These are phyloP conservation scores for Thinopyrum elongatum DNA, from an alignment of 176 grass and related monocot species.

Conservation along the genomic window DNA sequence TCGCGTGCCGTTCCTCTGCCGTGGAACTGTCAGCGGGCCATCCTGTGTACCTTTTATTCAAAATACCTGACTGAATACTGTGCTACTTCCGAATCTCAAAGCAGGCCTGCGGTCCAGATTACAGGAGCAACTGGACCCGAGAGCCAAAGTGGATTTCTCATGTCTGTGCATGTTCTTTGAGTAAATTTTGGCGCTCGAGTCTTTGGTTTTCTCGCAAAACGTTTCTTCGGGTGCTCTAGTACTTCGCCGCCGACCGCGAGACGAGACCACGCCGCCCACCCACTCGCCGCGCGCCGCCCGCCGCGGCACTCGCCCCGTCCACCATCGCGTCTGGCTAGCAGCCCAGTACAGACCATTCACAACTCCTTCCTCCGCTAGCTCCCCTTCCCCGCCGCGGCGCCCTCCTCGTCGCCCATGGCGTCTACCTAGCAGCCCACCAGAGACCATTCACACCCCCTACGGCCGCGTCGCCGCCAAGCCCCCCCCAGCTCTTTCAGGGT, in stretches of 20 bases:
- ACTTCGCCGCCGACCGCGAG: neutral
- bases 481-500: neutral
- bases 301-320: neutral
- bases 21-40: no score
- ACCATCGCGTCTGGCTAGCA: neutral
- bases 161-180: no score
- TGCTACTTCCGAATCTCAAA: no score
- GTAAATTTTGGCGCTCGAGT: no score
- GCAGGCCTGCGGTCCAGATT: no score
- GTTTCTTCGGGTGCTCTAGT: neutral
- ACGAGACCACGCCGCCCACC: neutral
- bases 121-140: no score
- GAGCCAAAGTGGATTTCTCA: no score
- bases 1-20: no score
- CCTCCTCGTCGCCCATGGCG: neutral
- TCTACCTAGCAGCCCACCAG: neutral
- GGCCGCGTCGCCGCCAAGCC: neutral
- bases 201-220: no score
- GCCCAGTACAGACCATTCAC: neutral
- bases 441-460: neutral
- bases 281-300: neutral
- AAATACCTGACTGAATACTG: no score
- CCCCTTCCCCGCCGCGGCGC: neutral
- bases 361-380: neutral
- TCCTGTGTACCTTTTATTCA: no score